Evolutionary conservation across 2,329 filamentous ascomycete species (phyloP).

Genomic region (Blastomyces parvus): DNA sequence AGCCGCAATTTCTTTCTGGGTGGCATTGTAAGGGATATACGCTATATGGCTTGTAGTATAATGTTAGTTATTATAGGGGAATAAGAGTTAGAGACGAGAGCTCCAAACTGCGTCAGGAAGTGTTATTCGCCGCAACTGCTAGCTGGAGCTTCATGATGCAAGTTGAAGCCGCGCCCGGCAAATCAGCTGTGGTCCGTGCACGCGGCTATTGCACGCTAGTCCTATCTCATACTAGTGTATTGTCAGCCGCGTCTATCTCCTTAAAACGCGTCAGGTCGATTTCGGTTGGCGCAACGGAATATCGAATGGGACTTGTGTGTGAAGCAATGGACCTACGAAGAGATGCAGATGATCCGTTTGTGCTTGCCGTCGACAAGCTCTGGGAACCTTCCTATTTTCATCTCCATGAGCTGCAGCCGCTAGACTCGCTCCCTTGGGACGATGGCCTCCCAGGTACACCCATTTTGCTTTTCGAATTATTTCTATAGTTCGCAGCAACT

Average conservation of each 20-base stretch:
- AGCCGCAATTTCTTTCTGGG: slow-evolving; percentile 55
- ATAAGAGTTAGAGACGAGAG: background rate
- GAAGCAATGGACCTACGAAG: background rate
- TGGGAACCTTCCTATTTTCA: slow-evolving; percentile 33
- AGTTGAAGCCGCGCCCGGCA: background rate
- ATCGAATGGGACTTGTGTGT: background rate
- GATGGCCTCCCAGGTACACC: slow-evolving; percentile 26
- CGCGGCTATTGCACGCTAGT: background rate
- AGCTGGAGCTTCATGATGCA: background rate
- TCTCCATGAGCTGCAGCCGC: slow-evolving; percentile 28
- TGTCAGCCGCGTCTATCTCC: background rate
- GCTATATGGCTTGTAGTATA: background rate
- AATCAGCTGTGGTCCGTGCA: slow-evolving; percentile 25
- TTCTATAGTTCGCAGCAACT: slow-evolving; percentile 3
- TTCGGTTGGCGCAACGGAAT: background rate
- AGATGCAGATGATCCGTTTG: slow-evolving; percentile 1
- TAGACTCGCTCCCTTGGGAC: slow-evolving; percentile 30
- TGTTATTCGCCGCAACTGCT: background rate
- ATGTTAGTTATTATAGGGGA: background rate
- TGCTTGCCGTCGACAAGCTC: slow-evolving; percentile 16
- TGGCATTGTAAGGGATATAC: slow-evolving; percentile 25
- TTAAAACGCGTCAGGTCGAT: background rate
- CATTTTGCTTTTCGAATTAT: background rate
- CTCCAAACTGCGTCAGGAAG: background rate
- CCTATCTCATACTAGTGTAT: background rate